Evolutionary conservation across 352 stramenopile species (phyloP), one percentile per base, ranked within the genome.

Genomic region (Globisporangium cylindrosporum): DNA sequence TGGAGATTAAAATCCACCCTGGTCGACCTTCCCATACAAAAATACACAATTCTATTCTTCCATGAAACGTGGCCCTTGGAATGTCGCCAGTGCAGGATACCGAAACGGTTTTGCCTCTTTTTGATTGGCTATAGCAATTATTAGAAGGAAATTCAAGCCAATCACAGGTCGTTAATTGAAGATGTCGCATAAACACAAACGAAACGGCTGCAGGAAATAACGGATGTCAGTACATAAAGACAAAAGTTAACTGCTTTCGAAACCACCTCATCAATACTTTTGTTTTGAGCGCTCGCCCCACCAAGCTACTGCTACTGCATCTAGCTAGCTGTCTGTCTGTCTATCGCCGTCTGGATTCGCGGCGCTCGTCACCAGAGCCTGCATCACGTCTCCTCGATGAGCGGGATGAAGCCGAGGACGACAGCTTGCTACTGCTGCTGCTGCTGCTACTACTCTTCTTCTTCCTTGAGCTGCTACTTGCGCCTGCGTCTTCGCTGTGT

Each of bases 371-470:
- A 48, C 51, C 46, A 15, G 48, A 59, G 6, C 46, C 55, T 12
- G 25, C 53, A n/a, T 64, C 51, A 5, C 51, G 53, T 29, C 27
- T 54, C 25, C 56, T 61, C 56, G 56, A 60, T 3, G 73, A 77
- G 36, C 62, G 67, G 3, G 67, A 72, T 27, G 64, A 75, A 18
- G 29, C 14, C 1, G 55, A 46, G 4, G 63, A 69, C 1, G 14
- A n/a, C 41, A 49, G 41, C 65, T 78, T 77, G 32, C 64, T 49
- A 32, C 53, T 78, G 38, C 64, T 77, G 34, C 10, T 77, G 34
- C 10, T 43, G 12, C 38, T 77, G 32, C 64, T 49, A 32, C 69
- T 78, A 49, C 71, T 80, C 1, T 62, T 64, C 29, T 62, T 69
- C 56, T 29, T 62, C 10, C 34, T 66, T 12, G n/a, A 25, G 49